Base-by-base conservation (phyloP, 345 rosid genomes). In the Microthlaspi erraticum region DNA sequence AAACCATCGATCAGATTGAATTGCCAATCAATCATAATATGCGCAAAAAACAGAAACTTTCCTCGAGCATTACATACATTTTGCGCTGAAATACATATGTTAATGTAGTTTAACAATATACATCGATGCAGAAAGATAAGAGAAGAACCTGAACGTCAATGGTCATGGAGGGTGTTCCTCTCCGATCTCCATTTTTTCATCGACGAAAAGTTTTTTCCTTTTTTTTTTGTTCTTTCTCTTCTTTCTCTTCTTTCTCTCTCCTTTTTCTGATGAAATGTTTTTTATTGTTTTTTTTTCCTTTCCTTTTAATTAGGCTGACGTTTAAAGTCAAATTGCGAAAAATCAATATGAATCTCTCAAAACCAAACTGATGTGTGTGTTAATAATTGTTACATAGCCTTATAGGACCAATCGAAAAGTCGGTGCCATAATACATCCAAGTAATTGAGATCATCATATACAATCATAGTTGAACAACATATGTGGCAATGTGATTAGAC, bases 131-230 rank as follows among this genome's bases (percentile, higher is more conserved):
- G 34, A 61, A 57, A 67, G 59, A 17, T 54, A 29, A 69, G 44
- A 56, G 73, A 70, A 70, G 73, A 58, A 80, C 83, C 84, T 68
- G 20, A 52, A 61, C 41, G 72, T 68, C 72, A 78, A 53, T 34
- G 76, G 62, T 80, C 70, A 65, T 64, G 78, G 78, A 83, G 82
- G 81, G 50, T 81, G 51, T 77, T 70, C 81, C 81, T 82, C 83
- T 80, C 85, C 81, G 63, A 76, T 69, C 79, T 39, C 66, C 79
- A 76, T 78, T 80, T 62, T 81, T 81, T 71, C 84, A 74, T 62
- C 70, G 68, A 49, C 63, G 49, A 11, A 48, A 58, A 64, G 70
- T 32, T 75, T 29, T 68, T 16, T 64, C 72, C 67, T 70, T 78
- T 80, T 72, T 81, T 76, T 63, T 31, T 46, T 44, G 13, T 18